These are phyloP conservation scores for Geranomyces variabilis DNA, from an alignment of 192 early-diverging fungal genomes.

Conservation along the genomic window DNA sequence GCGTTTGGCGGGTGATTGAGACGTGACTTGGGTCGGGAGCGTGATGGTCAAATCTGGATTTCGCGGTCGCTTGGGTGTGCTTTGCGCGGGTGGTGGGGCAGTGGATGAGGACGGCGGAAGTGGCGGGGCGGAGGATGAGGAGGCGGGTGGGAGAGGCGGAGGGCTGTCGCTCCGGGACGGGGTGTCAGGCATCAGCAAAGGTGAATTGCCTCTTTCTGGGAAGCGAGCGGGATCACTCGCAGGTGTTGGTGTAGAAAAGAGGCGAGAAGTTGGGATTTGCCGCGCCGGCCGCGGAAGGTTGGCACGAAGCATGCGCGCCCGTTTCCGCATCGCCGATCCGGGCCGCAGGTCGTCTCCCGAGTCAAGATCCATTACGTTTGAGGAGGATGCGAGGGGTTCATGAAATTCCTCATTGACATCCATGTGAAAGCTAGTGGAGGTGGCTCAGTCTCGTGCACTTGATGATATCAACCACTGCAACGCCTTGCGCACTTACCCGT, in stretches of 20 bases:
- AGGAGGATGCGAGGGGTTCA: too few relatives aligned
- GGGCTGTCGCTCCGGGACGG: neutral
- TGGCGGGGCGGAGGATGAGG: neutral
- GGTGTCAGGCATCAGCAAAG: neutral
- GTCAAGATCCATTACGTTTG: too few relatives aligned
- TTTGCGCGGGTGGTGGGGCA: neutral
- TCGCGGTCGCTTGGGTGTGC: neutral
- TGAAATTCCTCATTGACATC: neutral
- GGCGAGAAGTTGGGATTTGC: neutral
- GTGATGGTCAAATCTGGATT: neutral
- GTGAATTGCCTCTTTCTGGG: neutral
- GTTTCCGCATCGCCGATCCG: too few relatives aligned
- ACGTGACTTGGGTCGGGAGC: neutral
- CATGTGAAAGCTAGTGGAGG: neutral
- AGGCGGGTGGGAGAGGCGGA: neutral
- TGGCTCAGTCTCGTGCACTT: neutral
- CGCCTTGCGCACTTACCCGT: neutral
- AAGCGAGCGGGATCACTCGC: neutral
- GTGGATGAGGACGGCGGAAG: too few relatives aligned
- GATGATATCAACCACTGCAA: neutral
- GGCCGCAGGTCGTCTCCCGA: too few relatives aligned
- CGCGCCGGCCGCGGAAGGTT: too few relatives aligned
- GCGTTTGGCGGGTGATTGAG: neutral
- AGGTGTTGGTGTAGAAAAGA: slow-evolving; percentile 1
- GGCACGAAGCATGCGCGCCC: too few relatives aligned